Evolutionary conservation across 2,329 filamentous ascomycete genomes (phyloP).

Genomic region (Cladorrhinum sp.): DNA sequence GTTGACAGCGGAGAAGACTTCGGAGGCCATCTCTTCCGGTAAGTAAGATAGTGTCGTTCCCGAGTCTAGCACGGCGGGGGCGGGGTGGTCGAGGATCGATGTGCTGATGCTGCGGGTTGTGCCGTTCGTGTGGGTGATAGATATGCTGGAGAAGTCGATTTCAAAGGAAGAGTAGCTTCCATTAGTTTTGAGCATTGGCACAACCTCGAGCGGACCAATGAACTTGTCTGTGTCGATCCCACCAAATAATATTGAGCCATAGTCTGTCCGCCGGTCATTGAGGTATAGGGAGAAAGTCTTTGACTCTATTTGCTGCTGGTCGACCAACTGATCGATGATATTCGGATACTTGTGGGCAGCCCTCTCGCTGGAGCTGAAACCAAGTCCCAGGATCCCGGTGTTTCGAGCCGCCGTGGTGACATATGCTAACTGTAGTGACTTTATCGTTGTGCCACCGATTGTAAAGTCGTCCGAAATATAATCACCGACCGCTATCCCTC

Average conservation of each 20-base stretch:
- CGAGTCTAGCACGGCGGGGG: slow-evolving; percentile 63
- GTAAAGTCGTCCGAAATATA: slow-evolving; percentile 57
- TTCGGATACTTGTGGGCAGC: slow-evolving; percentile 48
- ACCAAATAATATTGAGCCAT: slow-evolving; percentile 65
- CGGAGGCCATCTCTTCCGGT: slow-evolving; percentile 46
- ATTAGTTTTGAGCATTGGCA: slow-evolving; percentile 52
- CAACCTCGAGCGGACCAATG: slow-evolving; percentile 51
- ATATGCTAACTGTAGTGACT: slow-evolving; percentile 54
- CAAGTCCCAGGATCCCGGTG: slow-evolving; percentile 58
- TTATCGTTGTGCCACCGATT: slow-evolving; percentile 49
- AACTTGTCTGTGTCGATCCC: slow-evolving; percentile 68
- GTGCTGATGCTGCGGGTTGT: slow-evolving; percentile 29
- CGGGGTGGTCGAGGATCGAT: slow-evolving; percentile 15
- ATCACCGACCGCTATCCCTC: slow-evolving; percentile 51
- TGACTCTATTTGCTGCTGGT: slow-evolving; percentile 58
- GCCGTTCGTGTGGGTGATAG: slow-evolving; percentile 31
- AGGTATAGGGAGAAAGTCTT: slow-evolving; percentile 69
- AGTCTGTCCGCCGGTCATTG: slow-evolving; percentile 51
- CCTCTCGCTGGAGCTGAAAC: slow-evolving; percentile 51
- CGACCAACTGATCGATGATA: slow-evolving; percentile 62
- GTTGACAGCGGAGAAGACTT: slow-evolving; percentile 38
- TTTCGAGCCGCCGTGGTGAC: slow-evolving; percentile 47
- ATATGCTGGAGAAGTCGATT: slow-evolving; percentile 35
- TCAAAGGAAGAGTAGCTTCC: slow-evolving; percentile 41
- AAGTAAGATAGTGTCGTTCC: slow-evolving; percentile 65